Base-by-base conservation (phyloP, 148 eudicot species). In the Tetragonia tetragonoides region DNA sequence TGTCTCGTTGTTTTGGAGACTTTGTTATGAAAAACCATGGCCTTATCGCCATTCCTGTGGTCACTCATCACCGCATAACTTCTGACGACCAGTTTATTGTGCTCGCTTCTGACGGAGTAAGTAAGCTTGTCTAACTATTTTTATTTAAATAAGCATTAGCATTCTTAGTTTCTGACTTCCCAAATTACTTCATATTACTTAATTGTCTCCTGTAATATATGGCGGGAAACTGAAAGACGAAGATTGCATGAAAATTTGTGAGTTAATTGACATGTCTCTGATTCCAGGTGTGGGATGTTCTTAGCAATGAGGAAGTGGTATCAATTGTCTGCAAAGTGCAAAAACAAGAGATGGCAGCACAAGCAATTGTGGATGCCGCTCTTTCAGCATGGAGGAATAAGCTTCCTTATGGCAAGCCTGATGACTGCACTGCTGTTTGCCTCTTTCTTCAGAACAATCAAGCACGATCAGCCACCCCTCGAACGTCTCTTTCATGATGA, bases 1-100 rank as follows among this genome's bases (percentile, higher is more conserved):
- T 94, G 98, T 95, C 98, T 24, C 84, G 98, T 56, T 88, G 92
- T 47, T 92, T 95, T 74, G 98, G 98, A 15, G 98, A 95, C 84
- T 89, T 87, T 80, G 88, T 92, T 77, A 75, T 92, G 59, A 95
- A 95, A 79, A 89, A 92, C 28, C 89, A 87, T 71, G 98, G 98
- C 63, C 78, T 95, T 70, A 92, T 91, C 21, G 88, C 95, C 70
- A 87, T 86, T 20, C 99, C 99, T 5, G 92, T 90, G 44, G 84
- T 95, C 81, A 90, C 84, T 72, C 87, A 87, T 74, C 93, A 81
- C 75, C 85, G 3, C 44, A 85, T 95, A 70, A 85, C 87, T 10
- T 79, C 88, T 17, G 85, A 73, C 16, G 97, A 93, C 74, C 84
- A 87, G 73, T 94, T 92, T 68, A 57, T 94, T 60, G 77, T 95